phyloP scores from a whole-genome alignment of 176 grass and related monocot genomes.

The Rhipidocladum racemiflorum region DNA sequence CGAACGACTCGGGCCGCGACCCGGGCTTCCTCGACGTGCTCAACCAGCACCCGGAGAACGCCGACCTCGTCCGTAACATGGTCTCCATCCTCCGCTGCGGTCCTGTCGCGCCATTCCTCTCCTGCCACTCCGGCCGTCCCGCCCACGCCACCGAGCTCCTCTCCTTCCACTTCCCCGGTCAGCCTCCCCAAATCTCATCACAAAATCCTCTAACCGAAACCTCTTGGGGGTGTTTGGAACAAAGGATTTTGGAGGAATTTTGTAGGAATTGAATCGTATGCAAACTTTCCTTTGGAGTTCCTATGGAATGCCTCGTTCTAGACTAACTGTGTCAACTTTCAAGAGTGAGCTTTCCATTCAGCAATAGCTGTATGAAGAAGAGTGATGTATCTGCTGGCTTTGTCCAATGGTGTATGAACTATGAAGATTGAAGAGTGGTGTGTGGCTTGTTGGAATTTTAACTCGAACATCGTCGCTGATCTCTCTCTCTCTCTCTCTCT shows the following conservation, averaged over 20 bases:
- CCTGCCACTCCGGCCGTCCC: slow-evolving; percentile 67
- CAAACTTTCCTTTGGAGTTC: no score
- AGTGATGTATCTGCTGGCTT: not conserved
- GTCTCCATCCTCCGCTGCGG: slow-evolving; percentile 85
- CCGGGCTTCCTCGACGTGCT: slow-evolving; percentile 94
- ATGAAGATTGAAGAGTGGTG: not conserved
- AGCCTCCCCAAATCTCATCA: not conserved
- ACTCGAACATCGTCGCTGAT: not conserved
- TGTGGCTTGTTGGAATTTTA: not conserved
- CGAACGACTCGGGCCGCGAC: slow-evolving; percentile 72
- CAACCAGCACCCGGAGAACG: slow-evolving; percentile 83
- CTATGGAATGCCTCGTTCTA: no score
- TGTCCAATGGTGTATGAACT: slow-evolving; percentile 2
- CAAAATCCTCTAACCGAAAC: not conserved
- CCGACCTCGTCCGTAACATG: slow-evolving; percentile 91
- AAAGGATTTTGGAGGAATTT: no score
- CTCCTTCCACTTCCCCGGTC: slow-evolving; percentile 73
- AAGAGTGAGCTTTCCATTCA: slow-evolving; percentile 15
- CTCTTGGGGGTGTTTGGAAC: not conserved
- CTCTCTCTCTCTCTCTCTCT: no score
- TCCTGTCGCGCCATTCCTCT: slow-evolving; percentile 58
- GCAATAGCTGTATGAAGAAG: not conserved
- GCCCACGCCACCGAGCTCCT: slow-evolving; percentile 59
- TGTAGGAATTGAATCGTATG: no score
- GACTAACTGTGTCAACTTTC: not conserved